phyloP scores from a whole-genome alignment of 495 filamentous ascomycete species.

The Aspergillus sclerotioniger region DNA sequence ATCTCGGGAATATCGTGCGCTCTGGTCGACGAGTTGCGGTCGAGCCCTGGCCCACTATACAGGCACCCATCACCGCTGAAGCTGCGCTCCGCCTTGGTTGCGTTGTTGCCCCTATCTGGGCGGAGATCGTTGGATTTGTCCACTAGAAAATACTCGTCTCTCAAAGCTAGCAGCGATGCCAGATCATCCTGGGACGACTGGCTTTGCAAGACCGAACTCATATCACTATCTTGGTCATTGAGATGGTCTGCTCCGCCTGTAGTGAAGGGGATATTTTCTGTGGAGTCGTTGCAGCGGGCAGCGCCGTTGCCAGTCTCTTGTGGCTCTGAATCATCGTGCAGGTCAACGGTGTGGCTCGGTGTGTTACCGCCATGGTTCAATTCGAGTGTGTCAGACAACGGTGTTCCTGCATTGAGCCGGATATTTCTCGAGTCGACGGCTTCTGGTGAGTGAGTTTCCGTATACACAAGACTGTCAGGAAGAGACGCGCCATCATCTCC shows the following conservation, averaged over 20 bases:
- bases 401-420: background rate
- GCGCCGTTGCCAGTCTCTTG: background rate
- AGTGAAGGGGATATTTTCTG: background rate
- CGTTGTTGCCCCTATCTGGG: slow-evolving; percentile 27
- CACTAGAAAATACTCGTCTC: slow-evolving; percentile 34
- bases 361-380: background rate
- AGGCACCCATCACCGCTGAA: slow-evolving; percentile 22
- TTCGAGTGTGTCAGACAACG: background rate
- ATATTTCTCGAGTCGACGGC: background rate
- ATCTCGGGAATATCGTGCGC: slow-evolving; percentile 24
- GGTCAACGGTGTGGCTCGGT: background rate
- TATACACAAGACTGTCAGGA: background rate
- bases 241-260: background rate
- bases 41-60: slow-evolving; percentile 23
- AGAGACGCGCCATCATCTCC: background rate
- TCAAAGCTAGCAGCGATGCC: slow-evolving; percentile 20
- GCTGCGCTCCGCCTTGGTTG: slow-evolving; percentile 22
- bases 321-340: background rate
- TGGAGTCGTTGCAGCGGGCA: background rate
- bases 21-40: slow-evolving; percentile 19
- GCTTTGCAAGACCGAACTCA: slow-evolving; percentile 19
- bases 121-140: slow-evolving; percentile 30
- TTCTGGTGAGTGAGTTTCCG: background rate
- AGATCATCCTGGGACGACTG: slow-evolving; percentile 30
- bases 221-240: slow-evolving; percentile 8